A percentile compares a stretch with the other conserved stretches of the same genome.
These are phyloP conservation scores for Ceratocystis cubensis DNA, from an alignment of 2,329 filamentous ascomycete species.

Conservation along the genomic window DNA sequence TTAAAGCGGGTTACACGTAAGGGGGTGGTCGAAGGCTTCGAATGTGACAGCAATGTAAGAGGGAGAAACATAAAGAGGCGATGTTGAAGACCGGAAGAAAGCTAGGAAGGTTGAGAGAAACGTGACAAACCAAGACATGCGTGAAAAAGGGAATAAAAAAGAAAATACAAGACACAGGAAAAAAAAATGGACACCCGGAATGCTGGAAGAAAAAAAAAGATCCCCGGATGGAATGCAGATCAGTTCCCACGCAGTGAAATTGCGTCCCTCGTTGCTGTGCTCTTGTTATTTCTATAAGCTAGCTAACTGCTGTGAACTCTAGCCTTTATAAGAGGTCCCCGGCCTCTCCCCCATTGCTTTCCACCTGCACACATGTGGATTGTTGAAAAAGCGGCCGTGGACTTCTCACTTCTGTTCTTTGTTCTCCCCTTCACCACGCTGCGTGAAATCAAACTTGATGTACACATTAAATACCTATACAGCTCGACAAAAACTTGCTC, in stretches of 20 bases:
- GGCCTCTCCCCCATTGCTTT: background rate
- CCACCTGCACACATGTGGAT: background rate
- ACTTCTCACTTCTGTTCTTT: background rate
- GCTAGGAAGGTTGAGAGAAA: background rate
- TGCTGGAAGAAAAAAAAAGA: conserved; percentile 5
- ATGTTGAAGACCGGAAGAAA: background rate
- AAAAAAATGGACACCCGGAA: conserved; percentile 9
- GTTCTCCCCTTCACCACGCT: background rate
- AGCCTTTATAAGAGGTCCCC: background rate
- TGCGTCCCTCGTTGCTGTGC: conserved; percentile 6
- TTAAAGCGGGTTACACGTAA: background rate
- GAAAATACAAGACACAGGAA: background rate
- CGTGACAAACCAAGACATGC: conserved; percentile 3
- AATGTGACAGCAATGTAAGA: conserved; percentile 8
- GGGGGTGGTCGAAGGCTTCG: background rate
- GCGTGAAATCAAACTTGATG: background rate
- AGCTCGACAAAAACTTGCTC: too few species aligned
- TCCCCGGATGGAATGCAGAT: conserved; percentile 8
- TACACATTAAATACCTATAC: background rate
- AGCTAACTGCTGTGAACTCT: background rate
- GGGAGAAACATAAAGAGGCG: conserved; percentile 6
- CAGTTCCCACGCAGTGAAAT: conserved; percentile 6
- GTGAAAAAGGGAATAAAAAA: background rate
- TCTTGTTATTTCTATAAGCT: background rate
- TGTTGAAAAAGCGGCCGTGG: background rate